phyloP scores from a whole-genome alignment of 2,329 filamentous ascomycete genomes.

The Chrysoporthe puriensis region DNA sequence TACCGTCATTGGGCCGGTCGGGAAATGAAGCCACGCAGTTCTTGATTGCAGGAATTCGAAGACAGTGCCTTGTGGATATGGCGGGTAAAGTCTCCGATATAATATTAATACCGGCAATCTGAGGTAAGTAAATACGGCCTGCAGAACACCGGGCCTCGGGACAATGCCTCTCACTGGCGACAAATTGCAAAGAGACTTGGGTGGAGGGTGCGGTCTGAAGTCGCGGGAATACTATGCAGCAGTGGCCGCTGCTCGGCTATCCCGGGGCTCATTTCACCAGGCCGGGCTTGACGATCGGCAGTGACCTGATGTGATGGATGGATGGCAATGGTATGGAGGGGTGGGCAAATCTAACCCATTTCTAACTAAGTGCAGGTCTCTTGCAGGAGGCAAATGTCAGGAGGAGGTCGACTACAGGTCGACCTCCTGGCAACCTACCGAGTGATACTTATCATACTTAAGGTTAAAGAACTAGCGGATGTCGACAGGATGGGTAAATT shows the following conservation, averaged over 20 bases:
- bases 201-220: neutral
- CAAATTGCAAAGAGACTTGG: neutral
- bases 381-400: conserved; percentile 25
- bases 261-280: neutral
- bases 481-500: neutral
- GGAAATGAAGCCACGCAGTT: neutral
- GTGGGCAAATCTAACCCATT: conserved; percentile 2
- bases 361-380: conserved; percentile 18
- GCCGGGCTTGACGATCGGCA: neutral
- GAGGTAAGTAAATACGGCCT: neutral
- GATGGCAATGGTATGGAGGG: neutral
- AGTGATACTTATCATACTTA: neutral
- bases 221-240: neutral
- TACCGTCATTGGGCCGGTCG: neutral
- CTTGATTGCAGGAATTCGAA: neutral
- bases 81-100: conserved; percentile 8
- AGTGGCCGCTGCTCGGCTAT: neutral
- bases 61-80: conserved; percentile 1
- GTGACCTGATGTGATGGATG: neutral
- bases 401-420: conserved; percentile 7
- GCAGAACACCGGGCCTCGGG: neutral
- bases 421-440: neutral
- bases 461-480: neutral
- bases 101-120: neutral
- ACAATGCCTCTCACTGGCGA: neutral